phyloP scores from a whole-genome alignment of 192 early-diverging fungal species.

The Thoreauomyces humboldtii region DNA sequence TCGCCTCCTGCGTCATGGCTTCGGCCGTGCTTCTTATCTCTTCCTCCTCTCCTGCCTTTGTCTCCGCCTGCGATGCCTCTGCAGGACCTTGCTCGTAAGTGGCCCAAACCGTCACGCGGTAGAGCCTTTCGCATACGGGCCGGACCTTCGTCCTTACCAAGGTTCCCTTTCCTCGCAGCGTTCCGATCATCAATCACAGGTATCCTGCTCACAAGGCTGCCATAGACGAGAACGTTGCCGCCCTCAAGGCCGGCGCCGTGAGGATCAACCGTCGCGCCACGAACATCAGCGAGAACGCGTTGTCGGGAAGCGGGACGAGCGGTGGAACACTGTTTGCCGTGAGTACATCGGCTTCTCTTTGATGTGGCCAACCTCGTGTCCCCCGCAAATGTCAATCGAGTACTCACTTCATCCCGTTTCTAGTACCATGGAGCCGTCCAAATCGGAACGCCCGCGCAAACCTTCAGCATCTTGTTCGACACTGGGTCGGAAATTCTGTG shows the following conservation, averaged over 20 bases:
- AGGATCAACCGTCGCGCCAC: background rate
- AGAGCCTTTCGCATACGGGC: background rate
- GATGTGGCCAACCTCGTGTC: background rate
- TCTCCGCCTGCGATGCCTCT: background rate
- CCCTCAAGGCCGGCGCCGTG: background rate
- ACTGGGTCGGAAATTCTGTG: constrained; percentile 45
- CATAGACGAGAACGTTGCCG: background rate
- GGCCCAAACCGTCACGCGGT: background rate
- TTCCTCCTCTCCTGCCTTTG: background rate
- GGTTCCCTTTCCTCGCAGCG: background rate
- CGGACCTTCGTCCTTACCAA: background rate
- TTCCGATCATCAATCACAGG: constrained; percentile 6
- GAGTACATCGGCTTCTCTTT: background rate
- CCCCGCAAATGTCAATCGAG: background rate
- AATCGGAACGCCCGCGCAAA: constrained; percentile 42
- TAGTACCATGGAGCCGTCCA: constrained; percentile 28
- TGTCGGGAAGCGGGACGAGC: constrained; percentile 9
- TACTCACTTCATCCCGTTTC: background rate
- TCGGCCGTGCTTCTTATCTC: background rate
- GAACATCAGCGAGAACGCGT: background rate
- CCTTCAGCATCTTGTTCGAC: constrained; percentile 41
- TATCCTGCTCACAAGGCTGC: constrained; percentile 2
- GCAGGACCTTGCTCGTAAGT: background rate
- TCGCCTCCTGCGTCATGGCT: background rate
- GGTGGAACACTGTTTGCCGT: constrained; percentile 26